A percentile compares a stretch with the other conserved stretches of the same genome.
These are phyloP conservation scores for Pilatotrama ljubarskyi DNA, from an alignment of 768 basidiomycete species.

Conservation along the genomic window DNA sequence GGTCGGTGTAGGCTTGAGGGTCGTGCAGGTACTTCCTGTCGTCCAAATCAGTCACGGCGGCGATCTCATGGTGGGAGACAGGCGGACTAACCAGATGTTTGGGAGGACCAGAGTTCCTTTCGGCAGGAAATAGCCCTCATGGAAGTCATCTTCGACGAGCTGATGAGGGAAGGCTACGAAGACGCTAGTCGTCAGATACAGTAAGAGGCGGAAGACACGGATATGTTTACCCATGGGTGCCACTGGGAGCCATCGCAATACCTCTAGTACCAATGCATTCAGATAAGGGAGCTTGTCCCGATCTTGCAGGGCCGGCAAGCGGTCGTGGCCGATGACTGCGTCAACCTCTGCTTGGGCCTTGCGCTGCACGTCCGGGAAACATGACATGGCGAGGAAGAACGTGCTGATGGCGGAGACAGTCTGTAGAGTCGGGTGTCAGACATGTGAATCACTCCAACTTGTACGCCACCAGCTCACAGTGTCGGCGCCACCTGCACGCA, in stretches of 20 bases:
- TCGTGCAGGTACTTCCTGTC: slow-evolving; percentile 31
- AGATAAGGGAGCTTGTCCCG: slow-evolving; percentile 23
- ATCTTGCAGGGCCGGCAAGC: slow-evolving; percentile 47
- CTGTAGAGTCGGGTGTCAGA: slow-evolving; percentile 16
- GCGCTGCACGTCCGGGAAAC: slow-evolving; percentile 37
- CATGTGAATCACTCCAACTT: no score
- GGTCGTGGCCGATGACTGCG: slow-evolving; percentile 32
- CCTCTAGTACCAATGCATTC: slow-evolving; percentile 33
- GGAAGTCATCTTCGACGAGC: slow-evolving; percentile 29
- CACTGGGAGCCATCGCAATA: slow-evolving; percentile 38
- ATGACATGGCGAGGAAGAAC: slow-evolving; percentile 37
- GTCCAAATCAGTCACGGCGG: background rate
- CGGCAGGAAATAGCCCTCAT: slow-evolving; percentile 31
- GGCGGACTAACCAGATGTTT: slow-evolving; percentile 27
- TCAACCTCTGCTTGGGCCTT: slow-evolving; percentile 41
- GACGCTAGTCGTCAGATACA: background rate
- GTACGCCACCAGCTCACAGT: slow-evolving; percentile 14
- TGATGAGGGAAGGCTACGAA: slow-evolving; percentile 24
- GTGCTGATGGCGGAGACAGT: slow-evolving; percentile 32
- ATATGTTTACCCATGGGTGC: slow-evolving; percentile 34
- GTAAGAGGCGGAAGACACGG: background rate
- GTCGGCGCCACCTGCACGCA: slow-evolving; percentile 21
- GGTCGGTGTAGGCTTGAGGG: slow-evolving; percentile 25
- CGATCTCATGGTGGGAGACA: background rate
- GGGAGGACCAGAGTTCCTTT: slow-evolving; percentile 30